These are phyloP conservation scores for Aeminium ludgeri DNA, from an alignment of 495 filamentous ascomycete genomes.

Conservation along the genomic window DNA sequence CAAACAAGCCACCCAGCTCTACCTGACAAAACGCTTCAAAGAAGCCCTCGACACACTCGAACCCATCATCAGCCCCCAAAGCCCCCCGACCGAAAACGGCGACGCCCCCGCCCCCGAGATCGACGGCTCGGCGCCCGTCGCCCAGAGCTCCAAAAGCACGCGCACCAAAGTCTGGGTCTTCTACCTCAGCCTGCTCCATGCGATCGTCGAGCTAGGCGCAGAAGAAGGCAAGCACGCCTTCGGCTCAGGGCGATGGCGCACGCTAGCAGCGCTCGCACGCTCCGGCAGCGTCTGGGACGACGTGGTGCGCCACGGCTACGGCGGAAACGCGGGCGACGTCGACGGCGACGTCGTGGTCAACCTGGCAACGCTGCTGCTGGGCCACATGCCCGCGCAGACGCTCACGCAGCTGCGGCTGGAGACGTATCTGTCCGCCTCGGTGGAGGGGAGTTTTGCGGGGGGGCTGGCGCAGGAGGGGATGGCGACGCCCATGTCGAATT, in stretches of 20 bases:
- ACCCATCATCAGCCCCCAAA: slow-evolving; percentile 46
- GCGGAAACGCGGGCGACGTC: slow-evolving; percentile 70
- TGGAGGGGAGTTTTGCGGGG: slow-evolving; percentile 25
- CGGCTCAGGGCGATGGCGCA: slow-evolving; percentile 68
- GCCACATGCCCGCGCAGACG: slow-evolving; percentile 65
- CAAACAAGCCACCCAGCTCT: slow-evolving; percentile 77
- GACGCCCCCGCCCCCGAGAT: slow-evolving; percentile 19
- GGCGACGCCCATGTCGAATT: slow-evolving; percentile 19
- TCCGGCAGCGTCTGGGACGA: slow-evolving; percentile 87
- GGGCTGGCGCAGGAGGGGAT: slow-evolving; percentile 5
- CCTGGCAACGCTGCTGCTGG: slow-evolving; percentile 70
- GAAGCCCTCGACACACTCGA: slow-evolving; percentile 73
- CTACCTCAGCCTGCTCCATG: slow-evolving; percentile 83
- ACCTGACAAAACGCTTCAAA: slow-evolving; percentile 75
- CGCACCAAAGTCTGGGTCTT: slow-evolving; percentile 94
- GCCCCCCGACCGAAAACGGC: slow-evolving; percentile 24
- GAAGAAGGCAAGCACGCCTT: slow-evolving; percentile 80
- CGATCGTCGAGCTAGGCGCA: slow-evolving; percentile 69
- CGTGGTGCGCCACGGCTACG: slow-evolving; percentile 69
- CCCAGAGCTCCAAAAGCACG: slow-evolving; percentile 52
- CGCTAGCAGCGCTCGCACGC: slow-evolving; percentile 59
- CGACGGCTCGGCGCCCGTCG: slow-evolving; percentile 43
- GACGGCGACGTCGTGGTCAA: slow-evolving; percentile 92
- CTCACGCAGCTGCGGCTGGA: slow-evolving; percentile 79
- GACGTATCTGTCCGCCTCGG: slow-evolving; percentile 67